Percentiles rank a stretch among this genome's conserved stretches.
Conservation (phyloP, 2,329 filamentous ascomycete genomes). For the Chaetomium olivaceum region DNA sequence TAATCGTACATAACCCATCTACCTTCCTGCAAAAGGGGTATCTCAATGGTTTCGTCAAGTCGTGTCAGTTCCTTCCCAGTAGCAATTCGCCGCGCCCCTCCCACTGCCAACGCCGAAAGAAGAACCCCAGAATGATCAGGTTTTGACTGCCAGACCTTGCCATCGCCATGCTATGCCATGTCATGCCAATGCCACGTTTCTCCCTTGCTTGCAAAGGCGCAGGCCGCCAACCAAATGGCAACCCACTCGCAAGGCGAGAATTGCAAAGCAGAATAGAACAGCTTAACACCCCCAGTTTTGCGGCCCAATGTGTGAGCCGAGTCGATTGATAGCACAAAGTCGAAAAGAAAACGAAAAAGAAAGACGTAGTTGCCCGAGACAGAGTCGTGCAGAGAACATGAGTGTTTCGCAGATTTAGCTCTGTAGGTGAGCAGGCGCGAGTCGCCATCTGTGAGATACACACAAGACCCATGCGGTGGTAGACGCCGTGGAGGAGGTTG, state of each 20-base stretch:
- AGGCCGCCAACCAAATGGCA: conserved; percentile 15
- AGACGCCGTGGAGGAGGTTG: neutral
- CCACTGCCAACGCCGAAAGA: conserved; percentile 21
- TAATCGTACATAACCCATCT: conserved; percentile 23
- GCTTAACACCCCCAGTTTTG: neutral
- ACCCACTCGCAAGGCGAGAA: conserved; percentile 10
- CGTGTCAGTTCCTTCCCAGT: conserved; percentile 11
- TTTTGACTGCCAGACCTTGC: conserved; percentile 14
- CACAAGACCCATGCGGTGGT: neutral
- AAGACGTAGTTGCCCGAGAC: neutral
- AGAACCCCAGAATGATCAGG: conserved; percentile 9
- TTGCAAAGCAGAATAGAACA: conserved; percentile 9
- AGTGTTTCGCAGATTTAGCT: conserved; percentile 2
- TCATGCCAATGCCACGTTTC: conserved; percentile 3
- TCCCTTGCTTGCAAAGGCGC: conserved; percentile 6
- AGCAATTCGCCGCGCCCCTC: conserved; percentile 4
- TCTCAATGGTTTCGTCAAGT: conserved; percentile 21
- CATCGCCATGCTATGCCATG: conserved; percentile 11
- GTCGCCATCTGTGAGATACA: neutral
- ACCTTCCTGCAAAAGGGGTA: conserved; percentile 26
- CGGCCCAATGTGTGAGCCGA: neutral
- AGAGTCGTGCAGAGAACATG: neutral
- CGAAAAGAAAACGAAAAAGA: neutral
- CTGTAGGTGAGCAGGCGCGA: neutral
- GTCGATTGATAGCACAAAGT: conserved; percentile 2